Conservation (phyloP, 2,329 filamentous ascomycete species). For the Neocucurbitaria cava region DNA sequence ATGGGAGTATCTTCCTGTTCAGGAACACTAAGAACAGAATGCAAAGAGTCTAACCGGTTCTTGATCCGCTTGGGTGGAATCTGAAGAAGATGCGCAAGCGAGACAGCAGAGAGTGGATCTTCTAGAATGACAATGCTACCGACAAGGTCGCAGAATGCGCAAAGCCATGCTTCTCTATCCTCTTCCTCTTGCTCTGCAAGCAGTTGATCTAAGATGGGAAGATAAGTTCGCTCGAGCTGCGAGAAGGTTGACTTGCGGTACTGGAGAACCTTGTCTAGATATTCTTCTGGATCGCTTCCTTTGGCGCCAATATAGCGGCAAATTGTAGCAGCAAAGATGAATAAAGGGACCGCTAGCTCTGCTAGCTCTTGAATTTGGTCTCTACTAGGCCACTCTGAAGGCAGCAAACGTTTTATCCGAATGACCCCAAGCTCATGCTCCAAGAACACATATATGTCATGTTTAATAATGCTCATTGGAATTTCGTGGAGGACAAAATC, state of each 20-base stretch:
- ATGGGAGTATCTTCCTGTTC: conserved; percentile 36
- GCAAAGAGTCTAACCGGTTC: conserved; percentile 34
- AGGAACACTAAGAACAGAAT: conserved; percentile 32
- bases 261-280: conserved; percentile 19
- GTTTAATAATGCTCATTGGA: conserved; percentile 22
- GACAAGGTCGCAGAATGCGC: conserved; percentile 18
- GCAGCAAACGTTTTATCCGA: conserved; percentile 17
- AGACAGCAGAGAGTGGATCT: conserved; percentile 22
- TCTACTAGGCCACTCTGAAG: conserved; percentile 30
- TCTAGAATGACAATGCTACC: conserved; percentile 27
- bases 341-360: conserved; percentile 36
- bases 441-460: conserved; percentile 27
- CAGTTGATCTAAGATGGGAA: conserved; percentile 28
- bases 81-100: conserved; percentile 21
- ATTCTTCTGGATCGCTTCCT: conserved; percentile 14
- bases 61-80: conserved; percentile 22
- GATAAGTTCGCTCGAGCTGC: conserved; percentile 26
- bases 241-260: conserved; percentile 22
- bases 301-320: conserved; percentile 29
- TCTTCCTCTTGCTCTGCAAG: conserved; percentile 40
- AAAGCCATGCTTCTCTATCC: conserved; percentile 20
- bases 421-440: conserved; percentile 26
- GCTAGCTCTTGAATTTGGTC: conserved; percentile 33
- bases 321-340: conserved; percentile 44
- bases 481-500: conserved; percentile 29